Base-by-base conservation (phyloP, 768 basidiomycete genomes). In the Chlorophyllum brunneum region DNA sequence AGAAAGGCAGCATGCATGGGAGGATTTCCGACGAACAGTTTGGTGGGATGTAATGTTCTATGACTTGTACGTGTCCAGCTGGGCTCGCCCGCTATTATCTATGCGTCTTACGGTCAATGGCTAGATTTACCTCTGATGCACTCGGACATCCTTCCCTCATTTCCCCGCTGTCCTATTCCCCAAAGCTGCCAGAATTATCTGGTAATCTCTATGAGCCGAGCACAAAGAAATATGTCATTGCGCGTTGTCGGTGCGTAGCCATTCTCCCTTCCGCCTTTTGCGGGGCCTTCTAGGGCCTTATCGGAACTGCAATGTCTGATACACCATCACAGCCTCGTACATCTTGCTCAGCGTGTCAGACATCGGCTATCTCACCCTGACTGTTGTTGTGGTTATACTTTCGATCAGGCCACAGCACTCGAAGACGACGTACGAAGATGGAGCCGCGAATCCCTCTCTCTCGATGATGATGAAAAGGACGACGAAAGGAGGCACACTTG, bases 11-110 rank as follows among this genome's bases (percentile, higher is more conserved):
- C 51, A 34, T 11, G 23, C 10, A 37, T 52, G 42, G 51, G 58
- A 58, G 37, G 71, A 71, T 27, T 61, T 61, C 55, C 65, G 65
- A 40, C 62, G 67, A 41, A 60, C 65, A 75, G 65, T 88, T 5
- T 89, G 89, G 86, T 92, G 89, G 89, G 85, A 88, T 47, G 73
- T 89, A 9, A 77, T 82, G 61, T 88, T 79, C 65, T 89, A 83
- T 63, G 90, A 92, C 64, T 61, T 85, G 89, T 90, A 63, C 59
- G 86, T 78, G n/a, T 31, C 44, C 36, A 54, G 16, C 18, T 23
- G 37, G n/a, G 39, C 20, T 40, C 43, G 51, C 48, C 51, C 49
- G 44, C 47, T 33, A 31, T 33, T 15, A 20, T 10, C 46, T 26
- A 11, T 58, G 43, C 52, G 29, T 29, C 51, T 36, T 33, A 51